phyloP scores from a whole-genome alignment of 2,329 filamentous ascomycete species.

The Exophiala viscosa region DNA sequence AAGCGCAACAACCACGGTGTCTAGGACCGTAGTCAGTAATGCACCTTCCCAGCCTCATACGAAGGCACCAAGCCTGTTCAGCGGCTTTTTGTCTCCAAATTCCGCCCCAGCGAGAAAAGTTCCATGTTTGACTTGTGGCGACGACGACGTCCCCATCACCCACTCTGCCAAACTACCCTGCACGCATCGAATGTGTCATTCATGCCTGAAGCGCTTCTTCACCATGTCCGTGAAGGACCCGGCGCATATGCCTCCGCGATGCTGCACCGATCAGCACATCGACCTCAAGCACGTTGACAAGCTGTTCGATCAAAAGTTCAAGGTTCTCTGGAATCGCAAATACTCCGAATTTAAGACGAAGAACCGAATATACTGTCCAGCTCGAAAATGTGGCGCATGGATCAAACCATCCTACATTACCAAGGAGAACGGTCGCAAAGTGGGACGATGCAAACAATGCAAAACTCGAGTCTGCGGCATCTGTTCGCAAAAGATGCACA shows the following conservation, averaged over 20 bases:
- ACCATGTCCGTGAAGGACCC: constrained; percentile 71
- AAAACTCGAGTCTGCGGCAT: constrained; percentile 68
- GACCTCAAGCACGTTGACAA: constrained; percentile 71
- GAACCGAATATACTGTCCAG: constrained; percentile 75
- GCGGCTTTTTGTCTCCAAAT: constrained; percentile 15
- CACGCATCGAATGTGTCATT: constrained; percentile 75
- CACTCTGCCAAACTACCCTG: constrained; percentile 71
- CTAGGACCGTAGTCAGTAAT: constrained; percentile 9
- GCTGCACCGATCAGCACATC: constrained; percentile 71
- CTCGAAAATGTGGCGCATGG: constrained; percentile 69
- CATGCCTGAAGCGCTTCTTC: constrained; percentile 72
- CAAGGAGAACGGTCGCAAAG: constrained; percentile 56
- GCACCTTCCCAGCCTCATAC: constrained; percentile 7
- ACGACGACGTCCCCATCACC: constrained; percentile 60
- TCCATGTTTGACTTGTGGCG: constrained; percentile 68
- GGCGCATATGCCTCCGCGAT: constrained; percentile 78
- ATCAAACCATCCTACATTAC: constrained; percentile 70
- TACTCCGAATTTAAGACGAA: constrained; percentile 71
- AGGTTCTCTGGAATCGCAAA: constrained; percentile 74
- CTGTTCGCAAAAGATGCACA: constrained; percentile 74
- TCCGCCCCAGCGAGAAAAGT: constrained; percentile 46
- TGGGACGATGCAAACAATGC: constrained; percentile 68
- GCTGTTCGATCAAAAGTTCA: constrained; percentile 70
- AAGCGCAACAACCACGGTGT: constrained; percentile 15
- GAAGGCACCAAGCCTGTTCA: constrained; percentile 13